Percentiles rank a stretch among this genome's conserved stretches.
These are phyloP conservation scores for Takashimella tepidaria DNA, from an alignment of 1,284 basidiomycete species.

Conservation along the genomic window DNA sequence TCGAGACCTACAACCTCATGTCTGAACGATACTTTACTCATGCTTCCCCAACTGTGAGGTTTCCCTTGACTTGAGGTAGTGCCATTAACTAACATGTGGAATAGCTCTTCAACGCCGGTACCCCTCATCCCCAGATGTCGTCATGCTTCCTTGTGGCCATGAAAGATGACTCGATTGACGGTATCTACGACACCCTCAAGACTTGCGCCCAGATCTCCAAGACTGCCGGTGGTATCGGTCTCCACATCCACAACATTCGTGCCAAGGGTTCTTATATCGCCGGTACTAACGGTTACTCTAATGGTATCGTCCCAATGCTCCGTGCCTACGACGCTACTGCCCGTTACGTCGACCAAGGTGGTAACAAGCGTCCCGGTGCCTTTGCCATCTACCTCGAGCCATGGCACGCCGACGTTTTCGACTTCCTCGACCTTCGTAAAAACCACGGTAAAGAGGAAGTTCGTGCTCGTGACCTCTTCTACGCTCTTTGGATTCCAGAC, in stretches of 20 bases:
- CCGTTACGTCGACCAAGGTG: constrained; percentile 98
- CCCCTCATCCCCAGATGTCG: constrained; percentile 88
- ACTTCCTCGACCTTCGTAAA: constrained; percentile 96
- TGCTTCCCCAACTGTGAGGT: constrained; percentile 74
- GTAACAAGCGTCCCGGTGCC: constrained; percentile 98
- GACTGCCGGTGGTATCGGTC: constrained; percentile 95
- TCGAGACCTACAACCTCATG: constrained; percentile 94
- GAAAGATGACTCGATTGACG: constrained; percentile 99
- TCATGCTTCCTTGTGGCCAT: constrained; percentile 98
- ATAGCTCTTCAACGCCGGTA: constrained; percentile 91
- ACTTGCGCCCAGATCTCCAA: constrained; percentile 99
- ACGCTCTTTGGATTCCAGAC: constrained; percentile 97
- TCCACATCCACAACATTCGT: constrained; percentile 95
- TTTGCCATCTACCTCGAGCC: constrained; percentile 98
- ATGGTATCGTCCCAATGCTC: constrained; percentile 99
- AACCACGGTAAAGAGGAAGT: constrained; percentile 99
- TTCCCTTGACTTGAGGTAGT: neutral
- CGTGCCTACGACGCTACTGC: constrained; percentile 98
- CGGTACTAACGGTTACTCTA: constrained; percentile 93
- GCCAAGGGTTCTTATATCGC: constrained; percentile 71
- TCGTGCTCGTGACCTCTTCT: constrained; percentile 95
- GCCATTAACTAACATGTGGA: neutral
- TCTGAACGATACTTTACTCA: constrained; percentile 97
- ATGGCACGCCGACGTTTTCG: constrained; percentile 97
- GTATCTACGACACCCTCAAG: constrained; percentile 98